A percentile compares a stretch with the other conserved stretches of the same genome.
These are phyloP conservation scores for Talaromyces funiculosus DNA, from an alignment of 2,329 filamentous ascomycete genomes.

Conservation along the genomic window DNA sequence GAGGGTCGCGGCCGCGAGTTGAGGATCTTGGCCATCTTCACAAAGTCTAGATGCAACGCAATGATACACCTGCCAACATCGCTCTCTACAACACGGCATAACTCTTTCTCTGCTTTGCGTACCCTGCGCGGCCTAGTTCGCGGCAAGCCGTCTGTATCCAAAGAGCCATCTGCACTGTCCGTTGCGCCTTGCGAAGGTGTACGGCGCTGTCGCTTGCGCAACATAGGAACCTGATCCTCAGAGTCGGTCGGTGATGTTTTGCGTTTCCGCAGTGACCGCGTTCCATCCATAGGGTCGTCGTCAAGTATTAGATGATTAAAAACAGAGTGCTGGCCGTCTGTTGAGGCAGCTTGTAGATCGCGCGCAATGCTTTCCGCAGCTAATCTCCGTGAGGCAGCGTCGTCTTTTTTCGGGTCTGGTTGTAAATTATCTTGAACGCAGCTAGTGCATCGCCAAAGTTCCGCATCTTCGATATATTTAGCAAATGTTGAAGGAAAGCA, in stretches of 20 bases:
- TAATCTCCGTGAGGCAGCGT: slow-evolving; percentile 45
- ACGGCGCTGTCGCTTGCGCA: slow-evolving; percentile 46
- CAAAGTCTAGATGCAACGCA: slow-evolving; percentile 53
- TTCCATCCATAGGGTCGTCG: slow-evolving; percentile 68
- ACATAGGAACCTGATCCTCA: slow-evolving; percentile 42
- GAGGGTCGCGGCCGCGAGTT: slow-evolving; percentile 53
- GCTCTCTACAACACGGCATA: slow-evolving; percentile 36
- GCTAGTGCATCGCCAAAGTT: slow-evolving; percentile 57
- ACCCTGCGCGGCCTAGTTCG: slow-evolving; percentile 55
- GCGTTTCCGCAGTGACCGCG: slow-evolving; percentile 73
- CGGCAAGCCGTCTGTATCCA: slow-evolving; percentile 19
- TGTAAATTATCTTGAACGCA: slow-evolving; percentile 44
- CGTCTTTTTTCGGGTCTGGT: slow-evolving; percentile 24
- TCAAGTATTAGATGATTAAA: slow-evolving; percentile 68
- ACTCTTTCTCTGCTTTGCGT: slow-evolving; percentile 38
- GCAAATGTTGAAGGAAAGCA: neutral
- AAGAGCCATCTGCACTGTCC: slow-evolving; percentile 19
- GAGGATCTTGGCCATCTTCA: slow-evolving; percentile 57
- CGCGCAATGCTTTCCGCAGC: slow-evolving; percentile 59
- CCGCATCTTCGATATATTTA: slow-evolving; percentile 41
- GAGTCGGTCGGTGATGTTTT: slow-evolving; percentile 67
- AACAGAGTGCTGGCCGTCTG: slow-evolving; percentile 63
- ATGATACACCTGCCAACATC: slow-evolving; percentile 50
- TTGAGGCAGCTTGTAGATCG: slow-evolving; percentile 65
- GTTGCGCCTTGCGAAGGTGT: slow-evolving; percentile 19